Evolutionary conservation across 2,329 filamentous ascomycete genomes (phyloP).

Genomic region (Neoascochyta sp.): DNA sequence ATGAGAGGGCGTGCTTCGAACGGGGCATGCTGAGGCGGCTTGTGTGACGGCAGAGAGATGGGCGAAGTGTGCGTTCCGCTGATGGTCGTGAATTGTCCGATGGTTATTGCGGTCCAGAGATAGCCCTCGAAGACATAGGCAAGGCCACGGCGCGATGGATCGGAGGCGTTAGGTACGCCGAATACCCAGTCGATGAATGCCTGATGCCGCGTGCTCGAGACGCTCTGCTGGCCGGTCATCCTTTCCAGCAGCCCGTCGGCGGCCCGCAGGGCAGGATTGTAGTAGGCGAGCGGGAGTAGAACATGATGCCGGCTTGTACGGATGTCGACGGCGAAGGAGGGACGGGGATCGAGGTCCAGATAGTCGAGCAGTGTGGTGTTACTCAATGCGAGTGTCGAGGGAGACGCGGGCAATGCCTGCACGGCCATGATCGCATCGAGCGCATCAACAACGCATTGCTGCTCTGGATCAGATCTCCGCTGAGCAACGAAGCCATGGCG

Average conservation of each 20-base stretch:
- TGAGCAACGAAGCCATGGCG: too few relatives aligned
- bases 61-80: constrained; percentile 33
- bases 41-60: constrained; percentile 43
- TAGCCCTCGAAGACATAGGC: constrained; percentile 24
- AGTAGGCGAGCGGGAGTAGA: constrained; percentile 19
- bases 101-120: constrained; percentile 23
- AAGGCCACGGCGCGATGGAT: constrained; percentile 9
- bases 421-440: too few relatives aligned
- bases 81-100: constrained; percentile 26
- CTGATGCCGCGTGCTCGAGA: constrained; percentile 11
- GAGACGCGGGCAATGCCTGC: too few relatives aligned
- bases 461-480: too few relatives aligned
- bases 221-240: constrained; percentile 15
- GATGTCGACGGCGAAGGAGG: constrained; percentile 21
- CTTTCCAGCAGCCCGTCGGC: constrained; percentile 14
- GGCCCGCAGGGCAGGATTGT: constrained; percentile 21
- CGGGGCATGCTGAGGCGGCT: too few relatives aligned
- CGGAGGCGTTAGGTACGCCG: constrained; percentile 8
- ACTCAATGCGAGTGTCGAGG: too few relatives aligned
- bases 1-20: too few relatives aligned
- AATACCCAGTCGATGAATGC: constrained; percentile 30
- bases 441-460: too few relatives aligned
- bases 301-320: constrained; percentile 6
- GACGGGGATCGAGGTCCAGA: constrained; percentile 22
- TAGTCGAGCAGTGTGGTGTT: constrained; percentile 17